Base-by-base conservation (phyloP, 139 green algal species). In the Zygnema circumcarinatum region DNA sequence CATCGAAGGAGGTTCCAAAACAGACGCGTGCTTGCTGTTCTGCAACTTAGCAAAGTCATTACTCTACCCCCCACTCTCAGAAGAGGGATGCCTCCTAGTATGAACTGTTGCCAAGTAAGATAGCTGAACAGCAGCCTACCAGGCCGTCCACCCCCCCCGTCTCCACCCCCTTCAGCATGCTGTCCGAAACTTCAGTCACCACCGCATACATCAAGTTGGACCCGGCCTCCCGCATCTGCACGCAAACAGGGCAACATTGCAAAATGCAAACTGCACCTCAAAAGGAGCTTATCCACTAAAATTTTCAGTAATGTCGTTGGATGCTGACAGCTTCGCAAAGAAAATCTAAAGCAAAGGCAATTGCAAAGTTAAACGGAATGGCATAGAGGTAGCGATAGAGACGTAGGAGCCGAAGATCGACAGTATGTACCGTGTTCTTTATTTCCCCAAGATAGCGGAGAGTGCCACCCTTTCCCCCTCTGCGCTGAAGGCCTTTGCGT, bases 181-280 rank as follows among this genome's bases (percentile, higher is more conserved):
- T 67, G 42, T 90, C 85, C 1, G 85, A 90, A 1, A 90, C 41
- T 53, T 90, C 79, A 32, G 85, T 89, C 21, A 87, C 39, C 22
- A 88, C 35, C 21, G 78, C 84, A 89, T 88, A 76, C 29, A 79
- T 31, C 33, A 89, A 32, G 1, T 89, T 89, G 47, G 79, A 81
- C 16, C 84, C 84, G 1, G 79, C 78, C 84, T 89, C 76, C 31
- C 32, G 31, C 40, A 89, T 42, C 84, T 89, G 84, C 33, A 53
- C 20, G 72, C 21, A 79, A 32, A 36, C 72, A 21, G 21, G 72
- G 21, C 20, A 21, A 36, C 20, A 36, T 36, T 54, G n/a, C n/a
- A n/a, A n/a, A n/a, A 72, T 29, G 56, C 56, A 72, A 72, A 72
- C 29, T 35, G 56, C 29, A 72, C 29, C 29, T 29, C 56, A 35